These are phyloP conservation scores for Lathyrus sativus DNA, from an alignment of 306 rosid genomes.

Conservation along the genomic window DNA sequence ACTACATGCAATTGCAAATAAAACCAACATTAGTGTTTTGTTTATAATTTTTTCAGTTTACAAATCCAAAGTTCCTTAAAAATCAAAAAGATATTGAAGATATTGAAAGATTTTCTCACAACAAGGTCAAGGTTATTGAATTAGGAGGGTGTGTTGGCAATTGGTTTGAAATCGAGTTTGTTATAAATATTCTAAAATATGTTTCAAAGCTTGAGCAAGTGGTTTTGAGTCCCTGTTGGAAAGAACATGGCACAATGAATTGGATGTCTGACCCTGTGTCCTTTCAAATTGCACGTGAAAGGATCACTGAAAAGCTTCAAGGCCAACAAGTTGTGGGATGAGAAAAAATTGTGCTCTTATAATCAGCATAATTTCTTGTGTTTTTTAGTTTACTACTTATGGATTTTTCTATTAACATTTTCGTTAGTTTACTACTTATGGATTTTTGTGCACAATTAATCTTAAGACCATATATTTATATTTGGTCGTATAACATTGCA, in stretches of 20 bases:
- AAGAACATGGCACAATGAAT: background rate
- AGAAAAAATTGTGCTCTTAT: no score
- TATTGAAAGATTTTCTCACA: background rate
- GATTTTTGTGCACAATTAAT: no score
- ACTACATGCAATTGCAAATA: no score
- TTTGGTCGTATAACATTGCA: no score
- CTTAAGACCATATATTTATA: no score
- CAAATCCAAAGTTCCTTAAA: background rate
- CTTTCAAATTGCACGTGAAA: background rate
- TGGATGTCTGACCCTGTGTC: background rate
- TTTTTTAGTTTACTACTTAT: no score
- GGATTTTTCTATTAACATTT: no score
- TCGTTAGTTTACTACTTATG: no score
- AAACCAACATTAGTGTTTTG: no score
- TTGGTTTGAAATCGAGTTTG: slow-evolving; percentile 19
- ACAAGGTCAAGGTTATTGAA: slow-evolving; percentile 9
- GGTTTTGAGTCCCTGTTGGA: background rate
- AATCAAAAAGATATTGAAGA: background rate
- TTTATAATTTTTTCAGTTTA: background rate
- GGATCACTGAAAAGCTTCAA: background rate
- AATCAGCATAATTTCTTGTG: no score
- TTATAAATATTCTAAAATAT: background rate
- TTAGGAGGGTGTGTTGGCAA: slow-evolving; percentile 13
- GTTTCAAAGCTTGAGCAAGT: slow-evolving; percentile 1
- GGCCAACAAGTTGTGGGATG: background rate